Evolutionary conservation across 2,329 filamentous ascomycete genomes (phyloP).

Genomic region (Mycosphaerella sp.): DNA sequence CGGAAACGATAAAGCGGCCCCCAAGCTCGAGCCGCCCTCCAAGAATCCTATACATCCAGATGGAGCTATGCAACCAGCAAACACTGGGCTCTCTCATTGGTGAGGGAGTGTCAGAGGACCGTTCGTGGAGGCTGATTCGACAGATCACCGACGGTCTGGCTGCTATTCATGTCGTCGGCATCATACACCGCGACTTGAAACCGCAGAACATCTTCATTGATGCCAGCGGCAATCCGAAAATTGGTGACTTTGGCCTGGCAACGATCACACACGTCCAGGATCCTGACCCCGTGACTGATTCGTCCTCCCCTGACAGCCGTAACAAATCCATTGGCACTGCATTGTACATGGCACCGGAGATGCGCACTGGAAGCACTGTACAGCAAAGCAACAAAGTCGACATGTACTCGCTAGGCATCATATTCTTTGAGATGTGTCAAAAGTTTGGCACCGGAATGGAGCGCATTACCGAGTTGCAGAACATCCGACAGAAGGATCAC

Average conservation of each 20-base stretch:
- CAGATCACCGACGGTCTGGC: slow-evolving; percentile 85
- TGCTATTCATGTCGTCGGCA: slow-evolving; percentile 83
- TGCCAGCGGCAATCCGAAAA: slow-evolving; percentile 80
- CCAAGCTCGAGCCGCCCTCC: slow-evolving; percentile 49
- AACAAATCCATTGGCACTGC: slow-evolving; percentile 69
- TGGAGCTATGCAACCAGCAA: slow-evolving; percentile 96
- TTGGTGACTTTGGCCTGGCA: slow-evolving; percentile 92
- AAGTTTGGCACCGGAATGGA: slow-evolving; percentile 58
- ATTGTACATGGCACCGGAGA: slow-evolving; percentile 88
- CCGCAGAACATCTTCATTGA: slow-evolving; percentile 98
- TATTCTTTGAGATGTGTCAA: slow-evolving; percentile 96
- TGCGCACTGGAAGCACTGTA: slow-evolving; percentile 66
- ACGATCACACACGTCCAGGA: slow-evolving; percentile 74
- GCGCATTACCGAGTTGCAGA: slow-evolving; percentile 58
- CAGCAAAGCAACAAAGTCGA: slow-evolving; percentile 92
- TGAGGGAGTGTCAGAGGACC: slow-evolving; percentile 66
- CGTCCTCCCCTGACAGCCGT: slow-evolving; percentile 49
- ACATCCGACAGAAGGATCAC: slow-evolving; percentile 62
- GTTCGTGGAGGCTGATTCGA: slow-evolving; percentile 84
- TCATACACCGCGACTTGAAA: slow-evolving; percentile 94
- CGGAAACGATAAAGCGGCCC: slow-evolving; percentile 39
- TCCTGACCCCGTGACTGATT: slow-evolving; percentile 44
- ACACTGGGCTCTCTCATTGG: slow-evolving; percentile 85
- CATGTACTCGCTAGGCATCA: slow-evolving; percentile 97
- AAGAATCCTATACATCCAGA: slow-evolving; percentile 89